Conservation (phyloP, 1,284 basidiomycete species). For the Lentinula novae-zelandiae region DNA sequence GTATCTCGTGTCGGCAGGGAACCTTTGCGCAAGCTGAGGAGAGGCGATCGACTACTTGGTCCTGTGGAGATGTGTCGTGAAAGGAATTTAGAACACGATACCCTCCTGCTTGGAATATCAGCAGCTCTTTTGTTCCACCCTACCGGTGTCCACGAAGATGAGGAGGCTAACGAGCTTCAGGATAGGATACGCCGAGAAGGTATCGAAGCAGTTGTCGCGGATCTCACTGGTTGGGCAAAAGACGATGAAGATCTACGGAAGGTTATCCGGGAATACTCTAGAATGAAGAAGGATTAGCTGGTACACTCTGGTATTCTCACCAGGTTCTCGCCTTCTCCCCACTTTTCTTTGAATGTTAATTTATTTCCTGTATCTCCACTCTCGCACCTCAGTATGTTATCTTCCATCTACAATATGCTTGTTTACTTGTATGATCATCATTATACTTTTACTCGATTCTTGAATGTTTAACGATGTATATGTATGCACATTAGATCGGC, state of each 20-base stretch:
- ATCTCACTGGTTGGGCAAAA: conserved; percentile 23
- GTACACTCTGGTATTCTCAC: background rate
- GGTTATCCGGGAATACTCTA: conserved; percentile 14
- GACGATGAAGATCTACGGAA: conserved; percentile 17
- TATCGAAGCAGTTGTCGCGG: conserved; percentile 22
- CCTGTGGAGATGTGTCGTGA: conserved; percentile 31
- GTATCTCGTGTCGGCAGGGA: conserved; percentile 33
- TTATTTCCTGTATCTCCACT: background rate
- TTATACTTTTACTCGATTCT: no score
- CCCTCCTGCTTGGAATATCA: conserved; percentile 32
- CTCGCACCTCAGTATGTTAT: no score
- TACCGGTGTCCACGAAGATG: conserved; percentile 7
- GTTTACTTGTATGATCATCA: background rate
- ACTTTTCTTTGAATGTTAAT: background rate
- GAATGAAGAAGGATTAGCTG: background rate
- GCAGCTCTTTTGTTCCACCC: conserved; percentile 32
- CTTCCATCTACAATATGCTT: background rate
- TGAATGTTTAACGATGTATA: no score
- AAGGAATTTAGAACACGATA: conserved; percentile 26
- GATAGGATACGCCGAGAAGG: conserved; percentile 22
- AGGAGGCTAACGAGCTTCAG: conserved; percentile 9
- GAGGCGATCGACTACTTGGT: conserved; percentile 32
- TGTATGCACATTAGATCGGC: no score
- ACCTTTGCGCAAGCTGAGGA: conserved; percentile 34
- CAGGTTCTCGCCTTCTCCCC: background rate